Base-by-base conservation (phyloP, 345 rosid species). In the Lepidium aucheri region DNA sequence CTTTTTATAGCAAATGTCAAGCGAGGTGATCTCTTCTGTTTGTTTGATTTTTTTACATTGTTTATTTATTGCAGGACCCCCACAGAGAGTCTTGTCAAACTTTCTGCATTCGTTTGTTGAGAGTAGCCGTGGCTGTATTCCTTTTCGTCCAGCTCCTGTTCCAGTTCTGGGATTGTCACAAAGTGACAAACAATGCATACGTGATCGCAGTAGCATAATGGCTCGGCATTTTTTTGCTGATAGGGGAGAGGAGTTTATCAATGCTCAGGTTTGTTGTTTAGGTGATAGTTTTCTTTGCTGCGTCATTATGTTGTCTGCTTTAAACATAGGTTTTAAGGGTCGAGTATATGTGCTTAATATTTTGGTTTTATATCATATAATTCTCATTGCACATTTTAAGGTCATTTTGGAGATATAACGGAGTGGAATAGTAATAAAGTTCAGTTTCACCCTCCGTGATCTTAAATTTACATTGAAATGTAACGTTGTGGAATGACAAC, bases 191-290 rank as follows among this genome's bases (percentile, higher is more conserved):
- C 89, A 83, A 73, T 95, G 99, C 76, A 91, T 95, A 75, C 97
- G 95, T n/a, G 94, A 95, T 67, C 99, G 99, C 53, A 91, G 96
- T 79, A 88, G 90, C 77, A 91, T 95, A 72, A 91, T 95, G 97
- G 96, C 99, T 34, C 84, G 97, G 0, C 99, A 95, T 54, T 80
- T 95, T 75, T 95, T 91, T 61, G 88, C 96, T 1, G 97, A 89
- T 75, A 86, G 80, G 78, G 84, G 78, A 75, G 99, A 95, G 71
- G 93, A 91, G 75, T 95, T 86, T 76, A 87, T 95, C 39, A 83
- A 87, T 78, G 78, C 87, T 47, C 99, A 95, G 97, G 99, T 94
- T 65, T 51, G 40, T 42, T 47, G 32, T 33, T 49, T 41, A 20
- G 40, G 65, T 58, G 22, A 40, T 38, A 24, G 60, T 58, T 22